Evolutionary conservation across 805 yeast genomes (phyloP).

Genomic region (Lipomyces yamadae): DNA sequence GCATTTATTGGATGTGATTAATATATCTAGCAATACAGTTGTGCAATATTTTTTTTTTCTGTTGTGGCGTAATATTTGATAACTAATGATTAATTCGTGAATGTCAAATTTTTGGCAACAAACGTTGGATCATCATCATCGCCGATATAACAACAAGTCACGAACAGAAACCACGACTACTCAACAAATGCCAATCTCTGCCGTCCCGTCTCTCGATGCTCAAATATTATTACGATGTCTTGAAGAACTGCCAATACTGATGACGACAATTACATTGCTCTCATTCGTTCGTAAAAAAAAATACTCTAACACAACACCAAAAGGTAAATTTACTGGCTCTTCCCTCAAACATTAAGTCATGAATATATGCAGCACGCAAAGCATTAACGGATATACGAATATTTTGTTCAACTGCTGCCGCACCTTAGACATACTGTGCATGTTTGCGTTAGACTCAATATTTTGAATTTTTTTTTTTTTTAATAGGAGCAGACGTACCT

Average conservation of each 20-base stretch:
- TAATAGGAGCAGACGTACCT: slow-evolving; percentile 44
- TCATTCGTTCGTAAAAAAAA: neutral
- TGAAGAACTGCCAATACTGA: neutral
- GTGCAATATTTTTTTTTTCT: no score
- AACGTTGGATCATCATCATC: neutral
- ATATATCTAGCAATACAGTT: slow-evolving; percentile 1
- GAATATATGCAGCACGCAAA: neutral
- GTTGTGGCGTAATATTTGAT: no score
- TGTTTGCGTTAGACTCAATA: neutral
- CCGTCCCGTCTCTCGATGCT: neutral
- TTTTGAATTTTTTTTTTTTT: no score
- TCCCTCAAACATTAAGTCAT: neutral
- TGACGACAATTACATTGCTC: neutral
- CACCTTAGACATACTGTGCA: slow-evolving; percentile 25
- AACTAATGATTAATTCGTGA: neutral
- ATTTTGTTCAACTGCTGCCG: neutral
- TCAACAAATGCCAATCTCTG: neutral
- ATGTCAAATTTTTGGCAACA: neutral
- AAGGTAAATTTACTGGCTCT: neutral
- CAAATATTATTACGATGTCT: neutral
- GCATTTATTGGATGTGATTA: no score
- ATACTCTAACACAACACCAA: neutral
- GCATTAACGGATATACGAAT: neutral
- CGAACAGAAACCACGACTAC: neutral
- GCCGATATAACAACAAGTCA: neutral